phyloP scores from a whole-genome alignment of 2,329 filamentous ascomycete genomes.

The Trichoderma sp. region DNA sequence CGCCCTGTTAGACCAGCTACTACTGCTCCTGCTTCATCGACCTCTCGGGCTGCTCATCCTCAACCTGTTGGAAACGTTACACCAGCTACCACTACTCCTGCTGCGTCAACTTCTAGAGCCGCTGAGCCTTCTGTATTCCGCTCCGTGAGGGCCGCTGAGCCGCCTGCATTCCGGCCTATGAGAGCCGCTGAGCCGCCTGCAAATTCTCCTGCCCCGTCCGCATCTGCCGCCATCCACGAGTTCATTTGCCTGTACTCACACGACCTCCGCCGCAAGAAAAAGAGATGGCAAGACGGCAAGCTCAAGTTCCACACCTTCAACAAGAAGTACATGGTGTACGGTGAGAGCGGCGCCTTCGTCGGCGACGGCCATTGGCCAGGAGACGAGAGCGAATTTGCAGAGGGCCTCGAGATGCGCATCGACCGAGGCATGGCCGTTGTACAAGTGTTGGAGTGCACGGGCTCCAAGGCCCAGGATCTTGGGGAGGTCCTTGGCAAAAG shows the following conservation, averaged over 20 bases:
- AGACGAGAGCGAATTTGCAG: slow-evolving; percentile 52
- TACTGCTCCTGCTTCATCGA: not conserved
- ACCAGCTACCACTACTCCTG: too few species aligned
- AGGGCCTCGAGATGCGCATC: slow-evolving; percentile 78
- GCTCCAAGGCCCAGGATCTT: slow-evolving; percentile 71
- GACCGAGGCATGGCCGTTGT: slow-evolving; percentile 74
- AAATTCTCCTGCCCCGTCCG: slow-evolving; percentile 10
- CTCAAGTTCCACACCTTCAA: slow-evolving; percentile 90
- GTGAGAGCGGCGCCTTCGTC: slow-evolving; percentile 73
- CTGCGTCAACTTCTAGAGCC: not conserved
- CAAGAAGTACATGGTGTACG: slow-evolving; percentile 85
- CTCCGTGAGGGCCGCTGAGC: not conserved
- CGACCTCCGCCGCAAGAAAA: slow-evolving; percentile 81
- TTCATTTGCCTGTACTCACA: slow-evolving; percentile 84
- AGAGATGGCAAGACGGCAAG: slow-evolving; percentile 89
- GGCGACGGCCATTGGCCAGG: slow-evolving; percentile 81
- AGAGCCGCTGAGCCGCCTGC: not conserved
- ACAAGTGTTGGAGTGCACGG: slow-evolving; percentile 74
- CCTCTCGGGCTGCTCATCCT: not conserved
- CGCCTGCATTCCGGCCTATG: not conserved
- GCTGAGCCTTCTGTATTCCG: not conserved
- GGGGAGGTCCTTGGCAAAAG: slow-evolving; percentile 71
- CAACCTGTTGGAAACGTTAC: not conserved
- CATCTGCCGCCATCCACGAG: slow-evolving; percentile 71
- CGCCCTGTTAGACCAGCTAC: not conserved